Evolutionary conservation across 2,329 filamentous ascomycete species (phyloP).

Genomic region (Colletotrichum sp.): DNA sequence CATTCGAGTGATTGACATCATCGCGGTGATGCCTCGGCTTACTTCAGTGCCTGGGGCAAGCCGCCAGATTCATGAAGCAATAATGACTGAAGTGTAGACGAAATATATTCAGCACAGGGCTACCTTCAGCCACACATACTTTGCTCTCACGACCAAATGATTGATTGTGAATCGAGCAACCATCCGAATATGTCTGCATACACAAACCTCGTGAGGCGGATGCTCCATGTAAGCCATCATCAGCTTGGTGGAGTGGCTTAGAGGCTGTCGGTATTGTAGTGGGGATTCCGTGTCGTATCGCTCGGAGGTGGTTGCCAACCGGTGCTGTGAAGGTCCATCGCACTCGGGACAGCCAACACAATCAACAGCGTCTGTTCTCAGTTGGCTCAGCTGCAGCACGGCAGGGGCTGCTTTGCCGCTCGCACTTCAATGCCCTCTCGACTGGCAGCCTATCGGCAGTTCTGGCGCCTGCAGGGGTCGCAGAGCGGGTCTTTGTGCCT

Average conservation of each 20-base stretch:
- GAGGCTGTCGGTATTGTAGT: background rate
- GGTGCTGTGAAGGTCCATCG: background rate
- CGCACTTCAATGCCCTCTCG: background rate
- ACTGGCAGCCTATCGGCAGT: slow-evolving; percentile 11
- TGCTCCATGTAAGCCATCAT: background rate
- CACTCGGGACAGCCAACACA: background rate
- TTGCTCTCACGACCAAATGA: background rate
- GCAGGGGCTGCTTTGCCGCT: slow-evolving; percentile 16
- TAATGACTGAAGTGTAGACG: background rate
- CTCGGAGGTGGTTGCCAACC: background rate
- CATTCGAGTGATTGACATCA: background rate
- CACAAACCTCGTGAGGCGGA: background rate
- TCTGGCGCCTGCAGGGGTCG: slow-evolving; percentile 8
- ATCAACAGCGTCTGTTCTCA: background rate
- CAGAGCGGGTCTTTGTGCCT: slow-evolving; percentile 2
- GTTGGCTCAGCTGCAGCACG: background rate
- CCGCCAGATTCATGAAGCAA: background rate
- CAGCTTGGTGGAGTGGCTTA: background rate
- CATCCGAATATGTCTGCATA: background rate
- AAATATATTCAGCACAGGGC: background rate
- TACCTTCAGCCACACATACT: background rate
- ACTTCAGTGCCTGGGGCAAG: background rate
- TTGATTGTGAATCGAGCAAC: background rate
- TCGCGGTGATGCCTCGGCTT: background rate
- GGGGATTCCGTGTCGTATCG: background rate